phyloP scores from a whole-genome alignment of 2,329 filamentous ascomycete species.

The Fusarium brevicatenulatum region DNA sequence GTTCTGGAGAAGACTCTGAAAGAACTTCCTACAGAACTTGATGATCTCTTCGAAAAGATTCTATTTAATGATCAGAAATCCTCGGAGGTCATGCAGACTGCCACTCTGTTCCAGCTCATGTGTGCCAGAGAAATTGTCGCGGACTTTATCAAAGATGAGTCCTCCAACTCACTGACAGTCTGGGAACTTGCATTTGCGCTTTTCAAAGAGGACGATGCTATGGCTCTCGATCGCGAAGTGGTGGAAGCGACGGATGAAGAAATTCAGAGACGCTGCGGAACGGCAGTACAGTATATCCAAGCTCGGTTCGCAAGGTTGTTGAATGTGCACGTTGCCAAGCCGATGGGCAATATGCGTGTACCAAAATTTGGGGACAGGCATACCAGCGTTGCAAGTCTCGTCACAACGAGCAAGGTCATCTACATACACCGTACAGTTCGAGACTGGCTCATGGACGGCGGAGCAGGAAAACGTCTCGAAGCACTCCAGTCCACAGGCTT shows the following conservation, averaged over 20 bases:
- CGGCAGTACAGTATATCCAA: neutral
- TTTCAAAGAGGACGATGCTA: neutral
- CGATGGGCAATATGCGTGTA: neutral
- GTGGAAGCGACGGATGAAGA: neutral
- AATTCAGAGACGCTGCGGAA: neutral
- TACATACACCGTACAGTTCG: constrained; percentile 14
- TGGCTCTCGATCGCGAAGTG: neutral
- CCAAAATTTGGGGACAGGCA: neutral
- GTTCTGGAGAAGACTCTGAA: neutral
- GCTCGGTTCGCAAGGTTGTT: neutral
- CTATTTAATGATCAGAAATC: neutral
- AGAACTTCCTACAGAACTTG: neutral
- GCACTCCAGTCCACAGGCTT: neutral
- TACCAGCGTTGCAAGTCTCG: neutral
- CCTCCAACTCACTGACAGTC: constrained; percentile 3
- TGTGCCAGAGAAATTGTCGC: neutral
- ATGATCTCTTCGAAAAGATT: constrained; percentile 9
- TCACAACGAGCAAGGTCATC: constrained; percentile 7
- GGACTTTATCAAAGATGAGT: constrained; percentile 11
- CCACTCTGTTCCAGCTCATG: constrained; percentile 8
- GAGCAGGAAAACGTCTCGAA: neutral
- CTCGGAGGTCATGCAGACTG: neutral
- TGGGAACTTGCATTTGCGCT: constrained; percentile 10
- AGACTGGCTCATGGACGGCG: constrained; percentile 8
- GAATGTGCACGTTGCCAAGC: neutral